Evolutionary conservation across 2,329 filamentous ascomycete species (phyloP).

Genomic region (Stemphylium vesicarium): DNA sequence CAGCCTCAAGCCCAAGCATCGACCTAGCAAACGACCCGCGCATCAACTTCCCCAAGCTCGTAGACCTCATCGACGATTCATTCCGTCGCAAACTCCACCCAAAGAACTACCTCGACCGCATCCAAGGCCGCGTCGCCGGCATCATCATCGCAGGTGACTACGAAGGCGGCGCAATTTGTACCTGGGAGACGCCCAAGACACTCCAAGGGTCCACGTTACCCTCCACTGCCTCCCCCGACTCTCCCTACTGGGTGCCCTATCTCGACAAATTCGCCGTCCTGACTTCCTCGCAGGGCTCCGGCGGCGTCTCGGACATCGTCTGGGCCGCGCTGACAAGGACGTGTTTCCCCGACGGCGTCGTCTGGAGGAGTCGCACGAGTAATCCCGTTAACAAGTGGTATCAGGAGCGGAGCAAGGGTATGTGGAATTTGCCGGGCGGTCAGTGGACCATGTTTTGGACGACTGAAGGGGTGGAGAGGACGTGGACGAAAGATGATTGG

Average conservation of each 20-base stretch:
- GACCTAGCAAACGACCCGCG: conserved; percentile 74
- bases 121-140: conserved; percentile 81
- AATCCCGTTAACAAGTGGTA: conserved; percentile 99
- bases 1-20: conserved; percentile 65
- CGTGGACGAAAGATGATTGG: conserved; percentile 62
- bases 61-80: conserved; percentile 90
- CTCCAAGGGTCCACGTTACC: conserved; percentile 42
- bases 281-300: conserved; percentile 84
- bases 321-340: conserved; percentile 94
- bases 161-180: conserved; percentile 92
- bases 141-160: conserved; percentile 96
- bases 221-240: conserved; percentile 44
- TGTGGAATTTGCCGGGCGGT: conserved; percentile 78
- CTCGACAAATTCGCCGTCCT: conserved; percentile 97
- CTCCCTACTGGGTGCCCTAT: conserved; percentile 75
- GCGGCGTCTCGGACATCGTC: conserved; percentile 92
- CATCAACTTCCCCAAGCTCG: conserved; percentile 81
- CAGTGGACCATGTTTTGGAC: conserved; percentile 99
- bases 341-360: conserved; percentile 87
- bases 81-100: conserved; percentile 87
- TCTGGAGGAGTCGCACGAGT: conserved; percentile 86
- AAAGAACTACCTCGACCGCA: conserved; percentile 79
- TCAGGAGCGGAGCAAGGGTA: conserved; percentile 86
- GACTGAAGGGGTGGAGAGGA: conserved; percentile 63
- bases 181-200: conserved; percentile 82